Evolutionary conservation across 2,329 filamentous ascomycete species (phyloP), one percentile per base, ranked within the genome.

Genomic region (Immersiporthe knoxdaviesiana): DNA sequence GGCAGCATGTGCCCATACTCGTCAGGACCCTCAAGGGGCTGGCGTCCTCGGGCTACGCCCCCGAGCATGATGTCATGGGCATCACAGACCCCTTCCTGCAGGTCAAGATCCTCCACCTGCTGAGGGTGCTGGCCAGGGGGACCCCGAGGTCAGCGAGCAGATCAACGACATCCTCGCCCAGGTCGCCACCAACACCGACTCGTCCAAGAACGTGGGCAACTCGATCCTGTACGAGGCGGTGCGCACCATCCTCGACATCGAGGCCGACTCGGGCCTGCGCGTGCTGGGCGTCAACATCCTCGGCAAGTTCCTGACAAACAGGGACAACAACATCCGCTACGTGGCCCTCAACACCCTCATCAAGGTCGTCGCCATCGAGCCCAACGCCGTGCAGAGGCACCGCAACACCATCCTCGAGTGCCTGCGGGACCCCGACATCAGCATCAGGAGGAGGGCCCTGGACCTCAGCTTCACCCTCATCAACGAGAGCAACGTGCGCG

Each of bases 271-370:
- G 12, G 95, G 96, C 47, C 83, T 99, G 72, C 88, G 97, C 64
- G 96, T 99, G 30, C 86, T 99, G 35, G 96, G 96, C 76, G 96
- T 99, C 74, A 99, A 99, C 78, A 99, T 99, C 73, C 88, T 99
- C 32, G 96, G 97, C 78, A 99, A 98, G 79, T 99, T 99, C 82
- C 82, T 99, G 72, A 91, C 94, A n/a, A 99, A 99, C 83, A 91
- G 95, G 75, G 96, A 99, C 81, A 99, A 99, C 85, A 99, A 99
- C 78, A 99, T 99, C 76, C 91, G 96, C 79, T 99, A 99, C 77
- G 96, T 99, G 65, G 96, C 96, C 24, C 85, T 99, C 65, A 99
- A 99, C 81, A 99, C 96, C 0, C 84, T 99, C 63, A 97, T 97
- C 82, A 98, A 97, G 81, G 96, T 99, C 24, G 96, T 99, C 61